These are phyloP conservation scores for Cardamine occulta DNA, from an alignment of 345 rosid genomes.

Conservation along the genomic window DNA sequence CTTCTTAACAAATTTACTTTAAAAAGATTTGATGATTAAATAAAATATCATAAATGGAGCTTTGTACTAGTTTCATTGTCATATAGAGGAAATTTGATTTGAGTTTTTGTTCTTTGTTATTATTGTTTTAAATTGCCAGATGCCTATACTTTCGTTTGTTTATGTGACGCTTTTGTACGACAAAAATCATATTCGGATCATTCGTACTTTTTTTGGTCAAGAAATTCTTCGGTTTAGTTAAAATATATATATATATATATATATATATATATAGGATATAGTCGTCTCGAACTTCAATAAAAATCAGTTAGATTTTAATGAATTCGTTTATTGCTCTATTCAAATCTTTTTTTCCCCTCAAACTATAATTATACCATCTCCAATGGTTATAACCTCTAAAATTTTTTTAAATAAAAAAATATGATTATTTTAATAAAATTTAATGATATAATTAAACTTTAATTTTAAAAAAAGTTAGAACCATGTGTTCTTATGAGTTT, in stretches of 20 bases:
- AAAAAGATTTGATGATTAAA: background rate
- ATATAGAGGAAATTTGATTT: constrained; percentile 25
- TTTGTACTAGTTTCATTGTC: constrained; percentile 21
- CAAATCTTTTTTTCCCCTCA: background rate
- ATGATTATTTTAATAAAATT: too few species aligned
- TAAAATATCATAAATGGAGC: constrained; percentile 15
- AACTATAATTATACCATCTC: too few species aligned
- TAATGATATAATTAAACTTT: too few species aligned
- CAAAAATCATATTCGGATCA: constrained; percentile 8
- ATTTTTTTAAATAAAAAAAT: too few species aligned
- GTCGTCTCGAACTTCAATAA: background rate
- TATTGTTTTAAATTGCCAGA: constrained; percentile 22
- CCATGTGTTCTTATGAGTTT: too few species aligned
- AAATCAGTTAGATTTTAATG: background rate
- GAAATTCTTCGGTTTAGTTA: constrained; percentile 14
- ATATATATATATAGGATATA: background rate
- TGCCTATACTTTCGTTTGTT: constrained; percentile 28
- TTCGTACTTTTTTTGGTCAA: constrained; percentile 32
- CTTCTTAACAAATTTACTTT: background rate
- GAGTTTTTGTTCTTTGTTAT: constrained; percentile 11
- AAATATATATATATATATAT: too few species aligned
- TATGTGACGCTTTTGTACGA: constrained; percentile 33
- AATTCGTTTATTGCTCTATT: background rate
- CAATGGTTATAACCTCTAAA: too few species aligned
- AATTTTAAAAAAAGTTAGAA: too few species aligned